Conservation (phyloP, 192 early-diverging fungal genomes). For the Dissophora globulifera region DNA sequence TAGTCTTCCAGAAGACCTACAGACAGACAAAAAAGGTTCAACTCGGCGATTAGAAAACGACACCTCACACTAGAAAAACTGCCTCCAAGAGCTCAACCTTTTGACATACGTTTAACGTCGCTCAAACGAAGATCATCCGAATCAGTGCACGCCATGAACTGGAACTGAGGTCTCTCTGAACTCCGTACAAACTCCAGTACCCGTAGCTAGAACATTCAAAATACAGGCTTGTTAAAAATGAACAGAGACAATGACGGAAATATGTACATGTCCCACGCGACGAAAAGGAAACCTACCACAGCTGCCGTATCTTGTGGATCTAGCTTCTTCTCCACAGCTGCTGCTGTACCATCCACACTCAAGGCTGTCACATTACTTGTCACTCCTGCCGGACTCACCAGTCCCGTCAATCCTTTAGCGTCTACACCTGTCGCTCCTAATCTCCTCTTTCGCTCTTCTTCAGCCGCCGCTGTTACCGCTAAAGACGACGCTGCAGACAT, state of each 20-base stretch:
- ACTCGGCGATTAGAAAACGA: too few species aligned
- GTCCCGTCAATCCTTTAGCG: not conserved
- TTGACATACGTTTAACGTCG: slow-evolving; percentile 29
- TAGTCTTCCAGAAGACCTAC: slow-evolving; percentile 38
- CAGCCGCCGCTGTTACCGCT: slow-evolving; percentile 27
- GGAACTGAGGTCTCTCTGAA: slow-evolving; percentile 27
- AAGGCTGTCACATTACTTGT: slow-evolving; percentile 23
- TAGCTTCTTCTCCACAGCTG: slow-evolving; percentile 1
- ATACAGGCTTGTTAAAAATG: slow-evolving; percentile 1
- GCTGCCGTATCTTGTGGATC: too few species aligned
- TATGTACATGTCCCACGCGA: too few species aligned
- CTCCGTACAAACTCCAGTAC: slow-evolving; percentile 14
- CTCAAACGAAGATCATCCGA: slow-evolving; percentile 31
- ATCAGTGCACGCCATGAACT: slow-evolving; percentile 48
- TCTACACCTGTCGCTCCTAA: not conserved
- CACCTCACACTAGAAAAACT: too few species aligned
- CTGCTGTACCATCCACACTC: slow-evolving; percentile 14
- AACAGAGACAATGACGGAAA: not conserved
- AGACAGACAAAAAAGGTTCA: too few species aligned
- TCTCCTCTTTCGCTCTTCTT: slow-evolving; percentile 18
- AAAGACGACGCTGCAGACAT: slow-evolving; percentile 32
- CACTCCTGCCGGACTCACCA: slow-evolving; percentile 23
- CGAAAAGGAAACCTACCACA: too few species aligned
- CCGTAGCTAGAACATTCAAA: not conserved
- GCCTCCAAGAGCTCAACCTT: too few species aligned